Conservation (phyloP, 2,329 filamentous ascomycete species). For the Neurospora crassa region DNA sequence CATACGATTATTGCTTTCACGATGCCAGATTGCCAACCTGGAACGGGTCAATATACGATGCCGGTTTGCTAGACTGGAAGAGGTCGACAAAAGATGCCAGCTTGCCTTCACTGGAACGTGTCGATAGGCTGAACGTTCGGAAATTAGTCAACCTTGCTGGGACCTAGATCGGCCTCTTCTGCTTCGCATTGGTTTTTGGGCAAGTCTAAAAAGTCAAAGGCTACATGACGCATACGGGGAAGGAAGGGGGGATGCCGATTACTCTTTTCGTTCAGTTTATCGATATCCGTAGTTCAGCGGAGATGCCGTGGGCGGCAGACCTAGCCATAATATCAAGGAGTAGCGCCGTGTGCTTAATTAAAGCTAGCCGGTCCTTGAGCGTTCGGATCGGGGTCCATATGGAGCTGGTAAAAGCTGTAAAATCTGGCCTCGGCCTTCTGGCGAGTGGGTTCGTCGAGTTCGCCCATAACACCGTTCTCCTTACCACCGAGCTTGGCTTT, state of each 20-base stretch:
- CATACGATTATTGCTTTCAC: background rate
- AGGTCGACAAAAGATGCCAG: background rate
- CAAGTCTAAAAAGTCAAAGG: background rate
- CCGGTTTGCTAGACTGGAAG: background rate
- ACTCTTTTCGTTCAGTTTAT: background rate
- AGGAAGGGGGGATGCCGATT: background rate
- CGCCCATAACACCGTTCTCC: slow-evolving; percentile 35
- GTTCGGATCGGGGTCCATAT: slow-evolving; percentile 34
- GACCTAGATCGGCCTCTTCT: background rate
- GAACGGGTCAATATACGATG: background rate
- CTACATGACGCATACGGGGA: background rate
- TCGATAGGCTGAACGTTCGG: background rate
- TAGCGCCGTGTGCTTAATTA: slow-evolving; percentile 26
- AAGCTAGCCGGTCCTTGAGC: slow-evolving; percentile 43
- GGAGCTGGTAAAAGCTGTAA: slow-evolving; percentile 43
- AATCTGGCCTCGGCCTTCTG: slow-evolving; percentile 42
- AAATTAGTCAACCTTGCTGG: background rate
- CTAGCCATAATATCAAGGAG: background rate
- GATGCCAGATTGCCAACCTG: background rate
- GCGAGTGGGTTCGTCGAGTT: slow-evolving; percentile 42
- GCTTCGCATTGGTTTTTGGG: background rate
- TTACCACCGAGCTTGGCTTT: slow-evolving; percentile 30
- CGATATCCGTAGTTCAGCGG: background rate
- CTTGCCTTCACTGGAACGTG: background rate
- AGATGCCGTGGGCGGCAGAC: background rate